phyloP scores from a whole-genome alignment of 192 early-diverging fungal genomes.

The Pilobolus umbonatus region DNA sequence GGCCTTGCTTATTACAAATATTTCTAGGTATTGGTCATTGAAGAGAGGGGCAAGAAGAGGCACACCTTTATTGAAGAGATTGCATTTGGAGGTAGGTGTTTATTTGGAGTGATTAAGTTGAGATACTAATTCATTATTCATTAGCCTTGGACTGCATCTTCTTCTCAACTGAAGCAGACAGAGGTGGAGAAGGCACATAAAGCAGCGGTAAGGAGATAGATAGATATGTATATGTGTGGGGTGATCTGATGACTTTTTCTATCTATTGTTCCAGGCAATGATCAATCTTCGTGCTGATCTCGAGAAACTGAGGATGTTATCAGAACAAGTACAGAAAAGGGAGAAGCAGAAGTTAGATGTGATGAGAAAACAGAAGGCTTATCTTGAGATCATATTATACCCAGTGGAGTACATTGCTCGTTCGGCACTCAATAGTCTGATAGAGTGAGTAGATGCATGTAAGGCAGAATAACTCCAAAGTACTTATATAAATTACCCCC shows the following conservation, averaged over 20 bases:
- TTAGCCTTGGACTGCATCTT: slow-evolving; percentile 88
- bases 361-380: slow-evolving; percentile 55
- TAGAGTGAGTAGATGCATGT: slow-evolving; percentile 23
- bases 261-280: slow-evolving; percentile 29
- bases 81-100: slow-evolving; percentile 82
- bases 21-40: slow-evolving; percentile 93
- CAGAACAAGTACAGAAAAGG: slow-evolving; percentile 70
- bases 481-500: background rate
- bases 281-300: slow-evolving; percentile 71
- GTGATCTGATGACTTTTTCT: background rate
- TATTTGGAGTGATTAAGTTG: background rate
- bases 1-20: slow-evolving; percentile 53
- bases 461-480: background rate
- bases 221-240: background rate
- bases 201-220: slow-evolving; percentile 19
- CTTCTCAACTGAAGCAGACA: slow-evolving; percentile 52
- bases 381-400: slow-evolving; percentile 60
- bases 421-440: slow-evolving; percentile 62
- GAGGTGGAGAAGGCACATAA: slow-evolving; percentile 67
- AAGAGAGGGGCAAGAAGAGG: slow-evolving; percentile 89
- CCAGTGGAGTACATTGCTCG: slow-evolving; percentile 67
- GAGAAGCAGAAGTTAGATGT: slow-evolving; percentile 66
- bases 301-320: slow-evolving; percentile 80
- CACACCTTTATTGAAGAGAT: slow-evolving; percentile 88
- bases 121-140: background rate